These are phyloP conservation scores for Cordyceps farinosa DNA, from an alignment of 2,329 filamentous ascomycete genomes.

Conservation along the genomic window DNA sequence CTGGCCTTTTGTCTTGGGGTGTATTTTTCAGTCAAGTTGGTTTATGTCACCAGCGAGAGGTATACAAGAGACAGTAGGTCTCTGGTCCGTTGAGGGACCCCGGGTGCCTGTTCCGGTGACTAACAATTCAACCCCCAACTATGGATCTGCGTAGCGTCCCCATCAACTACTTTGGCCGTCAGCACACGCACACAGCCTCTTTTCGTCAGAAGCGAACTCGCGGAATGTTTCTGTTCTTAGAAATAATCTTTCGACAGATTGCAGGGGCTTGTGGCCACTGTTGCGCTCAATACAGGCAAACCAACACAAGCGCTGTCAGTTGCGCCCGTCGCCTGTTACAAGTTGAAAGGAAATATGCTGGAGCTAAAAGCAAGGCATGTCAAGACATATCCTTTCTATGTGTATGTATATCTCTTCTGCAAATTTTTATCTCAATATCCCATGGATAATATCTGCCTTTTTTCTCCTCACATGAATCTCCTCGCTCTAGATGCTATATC, in stretches of 20 bases:
- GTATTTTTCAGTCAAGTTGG: background rate
- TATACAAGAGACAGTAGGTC: background rate
- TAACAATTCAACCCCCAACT: background rate
- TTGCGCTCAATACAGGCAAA: no score
- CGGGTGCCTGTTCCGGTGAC: background rate
- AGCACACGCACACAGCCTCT: no score
- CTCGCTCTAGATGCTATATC: conserved; percentile 16
- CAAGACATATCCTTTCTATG: background rate
- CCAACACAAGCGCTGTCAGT: no score
- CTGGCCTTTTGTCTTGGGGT: background rate
- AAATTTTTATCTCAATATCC: background rate
- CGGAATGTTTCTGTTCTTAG: no score
- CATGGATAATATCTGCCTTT: background rate
- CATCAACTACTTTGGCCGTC: background rate
- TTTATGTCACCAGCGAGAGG: no score
- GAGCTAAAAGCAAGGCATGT: background rate
- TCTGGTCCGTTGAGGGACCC: background rate
- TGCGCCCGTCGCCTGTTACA: no score
- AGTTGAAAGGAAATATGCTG: no score
- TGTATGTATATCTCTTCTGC: background rate
- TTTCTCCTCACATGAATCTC: background rate
- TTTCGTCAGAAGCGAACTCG: no score
- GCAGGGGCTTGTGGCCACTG: no score
- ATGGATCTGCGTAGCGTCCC: background rate
- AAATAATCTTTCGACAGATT: no score